A percentile compares a stretch with the other conserved stretches of the same genome.
These are phyloP conservation scores for Lactuca saligna DNA, from an alignment of 129 eudicot genomes.

Conservation along the genomic window DNA sequence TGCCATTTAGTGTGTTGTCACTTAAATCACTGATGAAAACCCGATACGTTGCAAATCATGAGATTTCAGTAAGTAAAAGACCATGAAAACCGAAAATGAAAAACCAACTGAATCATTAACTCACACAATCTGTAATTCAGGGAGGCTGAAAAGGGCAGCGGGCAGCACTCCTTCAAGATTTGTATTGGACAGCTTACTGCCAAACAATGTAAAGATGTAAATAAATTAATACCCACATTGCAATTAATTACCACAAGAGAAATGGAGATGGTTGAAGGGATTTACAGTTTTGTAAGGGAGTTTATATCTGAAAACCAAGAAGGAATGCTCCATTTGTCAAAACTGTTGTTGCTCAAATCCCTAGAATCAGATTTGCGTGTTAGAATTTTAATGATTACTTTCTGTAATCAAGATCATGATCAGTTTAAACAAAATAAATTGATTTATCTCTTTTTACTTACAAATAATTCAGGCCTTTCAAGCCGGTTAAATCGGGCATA, in stretches of 20 bases:
- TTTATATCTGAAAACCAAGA: conserved; percentile 35
- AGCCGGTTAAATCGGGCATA: conserved; percentile 41
- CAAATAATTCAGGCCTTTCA: conserved; percentile 40
- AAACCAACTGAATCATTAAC: conserved; percentile 26
- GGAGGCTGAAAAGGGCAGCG: conserved; percentile 47
- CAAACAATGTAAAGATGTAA: conserved; percentile 21
- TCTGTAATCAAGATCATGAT: background rate
- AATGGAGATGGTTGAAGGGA: conserved; percentile 14
- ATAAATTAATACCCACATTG: background rate
- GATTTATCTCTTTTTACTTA: conserved; percentile 20
- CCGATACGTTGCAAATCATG: background rate
- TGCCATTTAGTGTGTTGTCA: conserved; percentile 57
- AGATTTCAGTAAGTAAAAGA: conserved; percentile 37
- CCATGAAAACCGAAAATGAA: background rate
- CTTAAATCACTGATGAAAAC: conserved; percentile 33
- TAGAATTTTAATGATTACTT: conserved; percentile 1
- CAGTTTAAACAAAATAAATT: background rate
- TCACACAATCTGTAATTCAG: conserved; percentile 70
- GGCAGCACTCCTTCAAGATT: conserved; percentile 64
- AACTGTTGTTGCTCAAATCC: conserved; percentile 52
- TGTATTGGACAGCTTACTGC: conserved; percentile 42
- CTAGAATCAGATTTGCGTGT: conserved; percentile 21
- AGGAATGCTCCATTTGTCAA: conserved; percentile 27
- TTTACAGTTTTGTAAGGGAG: conserved; percentile 42
- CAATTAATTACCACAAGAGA: background rate